A percentile compares a stretch with the other conserved stretches of the same genome.
phyloP scores from a whole-genome alignment of 352 stramenopile genomes.

The Phytophthora pini region DNA sequence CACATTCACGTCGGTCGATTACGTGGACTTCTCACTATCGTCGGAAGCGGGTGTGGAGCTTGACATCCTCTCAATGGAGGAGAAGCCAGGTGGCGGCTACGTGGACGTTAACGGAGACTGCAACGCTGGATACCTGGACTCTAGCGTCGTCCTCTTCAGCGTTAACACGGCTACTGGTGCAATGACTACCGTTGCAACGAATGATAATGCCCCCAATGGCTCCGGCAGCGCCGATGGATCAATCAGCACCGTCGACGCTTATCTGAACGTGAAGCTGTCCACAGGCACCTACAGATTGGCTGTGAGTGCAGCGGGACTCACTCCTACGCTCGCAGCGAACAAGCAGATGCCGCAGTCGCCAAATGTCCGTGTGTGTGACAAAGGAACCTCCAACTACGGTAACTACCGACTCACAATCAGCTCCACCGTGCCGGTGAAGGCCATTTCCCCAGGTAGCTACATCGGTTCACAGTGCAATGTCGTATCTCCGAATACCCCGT shows the following conservation, averaged over 20 bases:
- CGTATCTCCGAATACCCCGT: slow-evolving; percentile 39
- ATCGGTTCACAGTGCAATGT: slow-evolving; percentile 68
- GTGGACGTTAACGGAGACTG: slow-evolving; percentile 75
- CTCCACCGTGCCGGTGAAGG: slow-evolving; percentile 39
- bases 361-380: slow-evolving; percentile 51
- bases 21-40: slow-evolving; percentile 63
- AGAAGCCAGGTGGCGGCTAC: slow-evolving; percentile 36
- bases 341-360: slow-evolving; percentile 51
- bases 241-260: slow-evolving; percentile 60
- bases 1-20: slow-evolving; percentile 66
- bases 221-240: slow-evolving; percentile 61
- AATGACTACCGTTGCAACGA: slow-evolving; percentile 29
- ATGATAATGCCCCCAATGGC: slow-evolving; percentile 54
- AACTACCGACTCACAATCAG: slow-evolving; percentile 71
- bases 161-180: slow-evolving; percentile 36
- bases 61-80: slow-evolving; percentile 74
- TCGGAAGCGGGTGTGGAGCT: slow-evolving; percentile 53
- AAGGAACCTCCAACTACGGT: slow-evolving; percentile 66
- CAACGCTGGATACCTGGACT: slow-evolving; percentile 74
- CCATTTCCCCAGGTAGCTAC: slow-evolving; percentile 50
- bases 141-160: slow-evolving; percentile 62
- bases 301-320: slow-evolving; percentile 62
- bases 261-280: slow-evolving; percentile 45
- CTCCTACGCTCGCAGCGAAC: slow-evolving; percentile 39
- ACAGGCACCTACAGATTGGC: slow-evolving; percentile 65